Evolutionary conservation across 352 stramenopile species (phyloP), one percentile per base, ranked within the genome.

Genomic region (Globisporangium middletonii): DNA sequence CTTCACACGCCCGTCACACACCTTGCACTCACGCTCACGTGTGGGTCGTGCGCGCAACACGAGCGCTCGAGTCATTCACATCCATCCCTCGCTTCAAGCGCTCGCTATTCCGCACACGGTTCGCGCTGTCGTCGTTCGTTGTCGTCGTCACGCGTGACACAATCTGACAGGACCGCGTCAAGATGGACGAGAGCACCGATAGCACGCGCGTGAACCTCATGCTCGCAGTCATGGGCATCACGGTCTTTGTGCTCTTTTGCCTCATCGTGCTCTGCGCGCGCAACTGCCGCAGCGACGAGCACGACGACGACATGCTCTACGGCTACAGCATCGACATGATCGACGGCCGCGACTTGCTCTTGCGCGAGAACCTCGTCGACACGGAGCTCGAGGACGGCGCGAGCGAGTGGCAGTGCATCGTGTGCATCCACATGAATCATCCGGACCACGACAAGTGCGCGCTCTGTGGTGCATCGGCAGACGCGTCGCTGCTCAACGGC

Each of bases 381-480:
- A 89, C 76, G 28, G 73, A 82, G 35, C 63, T 90, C 35, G 76
- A 86, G 37, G 72, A 77, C 19, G 80, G 73, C 19, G 61, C 65
- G 50, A 81, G 64, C 52, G 80, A 90, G 62, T 89, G 80, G 80
- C 76, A 89, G 57, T 90, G 80, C 60, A 57, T 89, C 53, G 79
- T 90, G 12, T 90, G 80, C 55, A 71, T 76, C 46, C 79, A 90
- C 55, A 70, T 88, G 65, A 90, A 90, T 55, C 80, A 90, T 55
- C 80, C 80, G 5, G 79, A 84, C 57, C 75, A 85, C 50, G 60
- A 73, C 38, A 61, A 68, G 45, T 90, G 80, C 69, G 62, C 68
- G 48, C 65, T 90, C 50, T 90, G 80, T 53, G 80, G 80, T 46
- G 80, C 80, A 23, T 75, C 79, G 37, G 70, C 71, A 53, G 80